Evolutionary conservation across 228 moss, liverwort and hornwort genomes (phyloP).

Genomic region (Sphagnum fallax): DNA sequence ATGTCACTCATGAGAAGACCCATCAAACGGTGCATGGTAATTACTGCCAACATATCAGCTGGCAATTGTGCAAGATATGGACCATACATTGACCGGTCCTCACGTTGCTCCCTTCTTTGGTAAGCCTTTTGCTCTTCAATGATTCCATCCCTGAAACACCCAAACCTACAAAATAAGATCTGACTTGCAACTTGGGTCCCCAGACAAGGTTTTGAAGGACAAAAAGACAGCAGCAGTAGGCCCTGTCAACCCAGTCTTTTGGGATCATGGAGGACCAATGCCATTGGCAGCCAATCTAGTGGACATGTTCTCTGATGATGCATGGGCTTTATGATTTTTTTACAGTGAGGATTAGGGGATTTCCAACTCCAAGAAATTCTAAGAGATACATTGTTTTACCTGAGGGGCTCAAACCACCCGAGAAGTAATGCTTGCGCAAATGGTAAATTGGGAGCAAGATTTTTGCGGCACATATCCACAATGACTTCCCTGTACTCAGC

Average conservation of each 20-base stretch:
- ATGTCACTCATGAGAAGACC: conserved; percentile 67
- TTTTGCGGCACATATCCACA: conserved; percentile 88
- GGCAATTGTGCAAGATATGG: conserved; percentile 64
- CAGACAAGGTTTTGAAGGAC: too few species aligned
- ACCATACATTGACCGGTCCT: conserved; percentile 59
- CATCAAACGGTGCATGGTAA: conserved; percentile 89
- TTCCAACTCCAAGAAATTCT: background rate
- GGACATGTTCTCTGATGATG: too few species aligned
- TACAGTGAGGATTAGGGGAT: too few species aligned
- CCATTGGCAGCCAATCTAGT: too few species aligned
- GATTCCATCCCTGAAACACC: conserved; percentile 50
- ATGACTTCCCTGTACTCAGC: conserved; percentile 63
- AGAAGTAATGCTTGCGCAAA: conserved; percentile 69
- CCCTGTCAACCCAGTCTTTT: too few species aligned
- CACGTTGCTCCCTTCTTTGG: conserved; percentile 30
- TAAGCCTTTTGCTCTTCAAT: conserved; percentile 54
- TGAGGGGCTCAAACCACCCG: conserved; percentile 89
- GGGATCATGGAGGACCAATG: too few species aligned
- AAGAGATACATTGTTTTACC: conserved; percentile 1
- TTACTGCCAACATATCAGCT: conserved; percentile 83
- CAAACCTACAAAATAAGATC: too few species aligned
- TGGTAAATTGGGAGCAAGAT: conserved; percentile 77
- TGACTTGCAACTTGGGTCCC: too few species aligned
- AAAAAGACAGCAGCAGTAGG: too few species aligned
- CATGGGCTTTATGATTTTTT: too few species aligned